These are phyloP conservation scores for Termitomyces sp. DNA, from an alignment of 1,284 basidiomycete genomes.

Conservation along the genomic window DNA sequence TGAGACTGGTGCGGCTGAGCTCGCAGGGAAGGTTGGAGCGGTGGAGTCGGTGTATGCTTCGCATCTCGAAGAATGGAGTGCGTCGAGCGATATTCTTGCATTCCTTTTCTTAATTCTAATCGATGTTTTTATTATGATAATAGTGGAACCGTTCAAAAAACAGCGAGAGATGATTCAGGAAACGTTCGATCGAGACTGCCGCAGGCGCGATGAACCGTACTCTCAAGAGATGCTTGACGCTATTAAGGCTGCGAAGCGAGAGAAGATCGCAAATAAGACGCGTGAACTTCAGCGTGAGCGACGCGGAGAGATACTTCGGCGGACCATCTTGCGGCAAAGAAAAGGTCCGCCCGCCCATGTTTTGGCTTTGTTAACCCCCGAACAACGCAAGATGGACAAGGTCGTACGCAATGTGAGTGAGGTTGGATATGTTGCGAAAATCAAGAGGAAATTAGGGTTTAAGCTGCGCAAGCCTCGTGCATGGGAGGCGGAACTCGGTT, in stretches of 20 bases:
- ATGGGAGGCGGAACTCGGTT: constrained; percentile 44
- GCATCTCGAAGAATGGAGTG: constrained; percentile 35
- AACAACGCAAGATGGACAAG: constrained; percentile 41
- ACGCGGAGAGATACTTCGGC: constrained; percentile 48
- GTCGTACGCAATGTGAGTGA: constrained; percentile 49
- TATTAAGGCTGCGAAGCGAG: constrained; percentile 50
- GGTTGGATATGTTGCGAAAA: constrained; percentile 57
- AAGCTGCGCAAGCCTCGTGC: constrained; percentile 39
- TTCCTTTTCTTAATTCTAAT: neutral
- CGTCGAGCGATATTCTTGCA: constrained; percentile 17
- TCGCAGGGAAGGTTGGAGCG: constrained; percentile 22
- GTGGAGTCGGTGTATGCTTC: constrained; percentile 19
- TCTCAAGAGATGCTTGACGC: constrained; percentile 42
- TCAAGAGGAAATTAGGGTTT: constrained; percentile 46
- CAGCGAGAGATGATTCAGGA: constrained; percentile 22
- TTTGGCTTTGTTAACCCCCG: constrained; percentile 43
- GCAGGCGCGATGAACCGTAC: constrained; percentile 38
- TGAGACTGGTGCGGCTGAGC: constrained; percentile 36
- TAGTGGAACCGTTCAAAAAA: constrained; percentile 20
- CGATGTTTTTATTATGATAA: neutral
- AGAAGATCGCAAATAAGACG: constrained; percentile 59
- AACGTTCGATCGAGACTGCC: constrained; percentile 33
- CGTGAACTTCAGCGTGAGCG: constrained; percentile 52
- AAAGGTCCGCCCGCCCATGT: constrained; percentile 60
- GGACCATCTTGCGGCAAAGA: constrained; percentile 42